Evolutionary conservation across 495 filamentous ascomycete genomes (phyloP), one percentile per base, ranked within the genome.

Genomic region (Penicillium tannophilum): DNA sequence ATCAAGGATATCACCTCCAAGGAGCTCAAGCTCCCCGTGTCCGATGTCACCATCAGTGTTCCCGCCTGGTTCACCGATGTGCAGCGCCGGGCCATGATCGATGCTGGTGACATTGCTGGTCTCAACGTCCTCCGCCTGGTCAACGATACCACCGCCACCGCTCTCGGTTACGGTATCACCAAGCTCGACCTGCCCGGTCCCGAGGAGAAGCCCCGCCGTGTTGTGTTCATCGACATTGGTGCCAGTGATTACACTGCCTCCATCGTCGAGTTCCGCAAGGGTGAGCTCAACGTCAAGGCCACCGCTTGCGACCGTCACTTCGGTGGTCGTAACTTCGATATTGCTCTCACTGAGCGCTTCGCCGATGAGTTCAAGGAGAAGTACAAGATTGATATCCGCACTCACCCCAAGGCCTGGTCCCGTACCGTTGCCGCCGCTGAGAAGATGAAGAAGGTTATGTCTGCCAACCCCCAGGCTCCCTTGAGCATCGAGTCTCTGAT

Each of bases 401-500:
- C 84, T 58, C 91, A 98, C 79, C 80, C 85, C 59, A 97, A 97
- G 83, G 94, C 92, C 54, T 84, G 88, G 75, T 83, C 91, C 58
- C 90, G 94, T 69, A 90, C 96, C 66, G 78, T 89, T 14, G 87
- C 91, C 54, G 93, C 89, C 47, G 90, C 91, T 50, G 94, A 99
- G 83, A 98, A 97, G 85, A 72, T 96, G 69, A 99, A 99, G 91
- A 98, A 98, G 85, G 88, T 99, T 54, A 83, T 99, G 55, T 98
- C 95, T 14, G 94, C 94, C 65, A 98, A 98, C 75, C 87, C 92
- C 50, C 83, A 87, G 63, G 94, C 93, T 4, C 95, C 94, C n/a
- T 65, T 99, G 68, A 97, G 90, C 80, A 96, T 99, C 67, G 94
- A 99, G 82, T 97, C 94, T 19, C 82, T 98, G 60, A 98, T 99